Percentiles rank a stretch among this genome's conserved stretches.
Evolutionary conservation across 768 basidiomycete genomes (phyloP).

Genomic region (Termitomyces sp.): DNA sequence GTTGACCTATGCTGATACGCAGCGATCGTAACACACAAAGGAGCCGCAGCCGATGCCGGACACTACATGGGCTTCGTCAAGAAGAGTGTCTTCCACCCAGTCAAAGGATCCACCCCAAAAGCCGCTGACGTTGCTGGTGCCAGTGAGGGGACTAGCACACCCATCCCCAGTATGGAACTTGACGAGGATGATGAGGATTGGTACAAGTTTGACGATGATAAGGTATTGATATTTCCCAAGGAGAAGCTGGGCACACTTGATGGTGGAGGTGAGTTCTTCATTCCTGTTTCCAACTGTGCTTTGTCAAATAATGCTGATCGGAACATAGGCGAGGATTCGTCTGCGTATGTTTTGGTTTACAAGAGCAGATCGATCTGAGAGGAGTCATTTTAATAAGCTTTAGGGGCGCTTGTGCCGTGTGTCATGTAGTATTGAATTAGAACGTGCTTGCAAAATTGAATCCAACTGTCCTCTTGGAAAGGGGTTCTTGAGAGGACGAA

Average conservation of each 20-base stretch:
- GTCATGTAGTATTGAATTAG: background rate
- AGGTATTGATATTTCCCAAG: slow-evolving; percentile 79
- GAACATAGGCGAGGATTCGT: slow-evolving; percentile 68
- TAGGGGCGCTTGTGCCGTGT: background rate
- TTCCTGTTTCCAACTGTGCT: background rate
- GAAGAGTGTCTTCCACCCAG: slow-evolving; percentile 63
- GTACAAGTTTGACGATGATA: slow-evolving; percentile 98
- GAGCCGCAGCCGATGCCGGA: slow-evolving; percentile 89
- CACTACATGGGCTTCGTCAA: slow-evolving; percentile 95
- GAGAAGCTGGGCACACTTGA: slow-evolving; percentile 85
- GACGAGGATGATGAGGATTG: slow-evolving; percentile 77
- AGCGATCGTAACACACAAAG: slow-evolving; percentile 98
- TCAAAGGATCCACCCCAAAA: slow-evolving; percentile 20
- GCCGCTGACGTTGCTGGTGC: slow-evolving; percentile 16
- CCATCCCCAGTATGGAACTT: slow-evolving; percentile 28
- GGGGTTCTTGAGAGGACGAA: no score
- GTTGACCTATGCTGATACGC: slow-evolving; percentile 1
- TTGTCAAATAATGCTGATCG: background rate
- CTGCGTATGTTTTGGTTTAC: slow-evolving; percentile 88
- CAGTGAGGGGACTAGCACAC: slow-evolving; percentile 9
- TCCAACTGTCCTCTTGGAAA: slow-evolving; percentile 14
- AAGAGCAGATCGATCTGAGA: slow-evolving; percentile 44
- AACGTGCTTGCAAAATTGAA: background rate
- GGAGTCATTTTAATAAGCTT: background rate
- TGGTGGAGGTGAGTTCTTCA: slow-evolving; percentile 62